Percentiles rank a stretch among this genome's conserved stretches.
phyloP scores from a whole-genome alignment of 306 rosid species.

The Mimosa bimucronata region DNA sequence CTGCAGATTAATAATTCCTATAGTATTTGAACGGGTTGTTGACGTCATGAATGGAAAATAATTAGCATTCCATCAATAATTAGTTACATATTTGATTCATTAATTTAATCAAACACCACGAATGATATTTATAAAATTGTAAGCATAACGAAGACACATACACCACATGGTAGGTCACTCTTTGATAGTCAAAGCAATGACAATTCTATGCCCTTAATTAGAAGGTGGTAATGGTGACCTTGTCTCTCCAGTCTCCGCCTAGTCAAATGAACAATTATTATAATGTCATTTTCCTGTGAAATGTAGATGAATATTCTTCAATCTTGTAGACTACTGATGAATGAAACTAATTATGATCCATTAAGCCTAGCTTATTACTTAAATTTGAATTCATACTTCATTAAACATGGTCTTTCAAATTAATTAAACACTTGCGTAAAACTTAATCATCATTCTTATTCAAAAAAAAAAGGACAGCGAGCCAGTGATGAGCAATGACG shows the following conservation, averaged over 20 bases:
- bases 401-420: neutral
- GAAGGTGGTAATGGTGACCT: neutral
- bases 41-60: neutral
- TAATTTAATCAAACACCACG: neutral
- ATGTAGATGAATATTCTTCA: neutral
- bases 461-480: neutral
- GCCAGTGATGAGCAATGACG: slow-evolving; percentile 1
- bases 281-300: neutral
- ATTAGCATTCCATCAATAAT: neutral
- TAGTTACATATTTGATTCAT: neutral
- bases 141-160: neutral
- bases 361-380: neutral
- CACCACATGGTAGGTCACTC: neutral
- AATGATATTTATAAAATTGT: neutral
- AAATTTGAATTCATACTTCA: neutral
- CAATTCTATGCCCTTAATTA: neutral
- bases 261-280: neutral
- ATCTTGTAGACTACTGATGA: neutral
- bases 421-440: neutral
- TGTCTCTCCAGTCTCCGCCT: neutral
- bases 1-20: neutral
- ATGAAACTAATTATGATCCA: neutral
- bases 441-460: neutral
- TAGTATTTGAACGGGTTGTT: neutral
- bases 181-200: neutral